Base-by-base conservation (phyloP, 2,329 filamentous ascomycete genomes). In the Penicillium sp. region DNA sequence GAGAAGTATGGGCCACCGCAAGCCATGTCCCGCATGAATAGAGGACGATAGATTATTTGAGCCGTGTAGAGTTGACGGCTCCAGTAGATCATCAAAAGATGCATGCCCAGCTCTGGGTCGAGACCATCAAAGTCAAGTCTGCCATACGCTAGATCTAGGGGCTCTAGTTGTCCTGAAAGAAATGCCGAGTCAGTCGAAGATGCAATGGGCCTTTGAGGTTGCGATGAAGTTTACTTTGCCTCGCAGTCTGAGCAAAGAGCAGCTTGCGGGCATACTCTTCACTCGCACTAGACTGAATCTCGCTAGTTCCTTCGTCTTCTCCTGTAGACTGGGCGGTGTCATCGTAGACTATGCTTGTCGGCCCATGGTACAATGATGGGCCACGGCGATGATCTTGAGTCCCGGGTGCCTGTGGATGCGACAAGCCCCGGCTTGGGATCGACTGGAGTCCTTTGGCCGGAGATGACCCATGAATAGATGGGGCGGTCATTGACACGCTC, bases 101-200 rank as follows among this genome's bases (percentile, higher is more conserved):
- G 74, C 66, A 78, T 74, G 7, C 71, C 77, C 2, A 80, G 57
- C 12, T 78, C 73, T 0, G 76, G 72, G 38, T 78, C 73, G 1
- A 80, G 68, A 1, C 76, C 77, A 54, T 81, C 78, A 58, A 82
- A 80, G 55, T 81, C 77, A 2, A 80, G 71, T 43, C 69, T 72
- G 1, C 68, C 70, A 3, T 67, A 64, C 1, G 69, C 63, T 35
- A 73, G 67, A 51, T 79, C 74, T 46, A 78, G 62, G 0, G 68
- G 66, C 47, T 80, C 77, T 8, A 78, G 61, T 48, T 80, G 77
- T 54, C 75, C 62, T 64, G 33, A 35, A 1, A 9, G 8, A n/a
- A 25, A 35, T 5, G 11, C 6, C 12, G 25, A 28, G 27, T 24
- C 12, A 18, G 24, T 11, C 8, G 24, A 32, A 5, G 11, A 32